Base-by-base conservation (phyloP, 2,329 filamentous ascomycete species). In the Penicillium sp. region DNA sequence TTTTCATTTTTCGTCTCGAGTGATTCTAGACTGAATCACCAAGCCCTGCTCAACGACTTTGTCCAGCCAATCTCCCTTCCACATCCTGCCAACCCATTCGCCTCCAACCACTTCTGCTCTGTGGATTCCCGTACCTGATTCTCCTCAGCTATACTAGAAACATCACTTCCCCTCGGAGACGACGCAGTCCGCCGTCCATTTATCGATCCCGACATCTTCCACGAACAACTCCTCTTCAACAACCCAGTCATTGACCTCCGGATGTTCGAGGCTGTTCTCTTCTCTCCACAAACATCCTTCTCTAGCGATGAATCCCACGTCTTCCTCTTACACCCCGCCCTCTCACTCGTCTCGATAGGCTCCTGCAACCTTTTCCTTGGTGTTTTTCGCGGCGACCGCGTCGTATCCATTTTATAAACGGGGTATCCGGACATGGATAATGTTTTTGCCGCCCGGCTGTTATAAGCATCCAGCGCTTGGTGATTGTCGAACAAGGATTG, bases 341-440 rank as follows among this genome's bases (percentile, higher is more conserved):
- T 45, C 6, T 34, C 28, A 0, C 17, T 30, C 2, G 41, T 35
- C 12, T 50, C 42, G 9, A 51, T 30, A 2, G 50, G 35, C 22
- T 26, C 40, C 12, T 41, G 33, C n/a, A 43, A 15, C n/a, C 30
- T 49, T 23, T 41, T 47, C 5, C 39, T 14, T 6, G 45, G 36
- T 1, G 35, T 42, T 30, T 45, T 42, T 2, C 26, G 26, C 3
- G 45, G 35, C 11, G 42, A 42, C n/a, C 40, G 31, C 6, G 38
- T 40, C 3, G 39, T 47, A 27, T 54, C 51, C 30, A 54, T 27
- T 28, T 42, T 50, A 1, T 47, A 32, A 9, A 54, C 23, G 1
- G 51, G 51, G 18, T 51, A 51, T n/a, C 47, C 49, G 3, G 38
- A 37, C 35, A 39, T 39, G 3, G 41, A 35, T 2, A 45, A 29